Conservation (phyloP, 2,329 filamentous ascomycete genomes). For the Sarocladium strictum region DNA sequence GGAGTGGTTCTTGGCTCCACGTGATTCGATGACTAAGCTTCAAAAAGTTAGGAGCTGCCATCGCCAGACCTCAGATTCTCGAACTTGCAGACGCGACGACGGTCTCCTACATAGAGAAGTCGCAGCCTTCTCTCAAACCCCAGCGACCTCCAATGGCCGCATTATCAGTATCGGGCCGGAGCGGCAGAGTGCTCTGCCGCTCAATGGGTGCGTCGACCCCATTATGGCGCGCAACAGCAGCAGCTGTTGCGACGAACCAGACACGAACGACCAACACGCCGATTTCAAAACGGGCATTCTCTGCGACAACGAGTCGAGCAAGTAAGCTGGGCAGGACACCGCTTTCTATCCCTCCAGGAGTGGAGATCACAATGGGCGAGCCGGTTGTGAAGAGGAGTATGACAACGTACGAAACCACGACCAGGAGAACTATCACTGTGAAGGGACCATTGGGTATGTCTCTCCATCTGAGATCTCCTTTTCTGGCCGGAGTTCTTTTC, state of each 20-base stretch:
- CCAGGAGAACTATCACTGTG: constrained; percentile 65
- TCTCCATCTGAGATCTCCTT: not conserved
- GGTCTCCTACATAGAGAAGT: not conserved
- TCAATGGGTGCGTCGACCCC: constrained; percentile 30
- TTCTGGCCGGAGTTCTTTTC: not conserved
- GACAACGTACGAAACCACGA: constrained; percentile 55
- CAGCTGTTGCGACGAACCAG: not conserved
- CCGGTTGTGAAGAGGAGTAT: constrained; percentile 46
- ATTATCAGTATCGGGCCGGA: constrained; percentile 62
- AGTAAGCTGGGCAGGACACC: constrained; percentile 85
- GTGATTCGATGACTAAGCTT: constrained; percentile 28
- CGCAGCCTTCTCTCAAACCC: constrained; percentile 10
- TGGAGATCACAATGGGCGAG: constrained; percentile 67
- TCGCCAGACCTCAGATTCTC: constrained; percentile 11
- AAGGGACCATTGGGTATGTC: constrained; percentile 71
- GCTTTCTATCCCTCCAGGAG: constrained; percentile 75
- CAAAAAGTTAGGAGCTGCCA: constrained; percentile 23
- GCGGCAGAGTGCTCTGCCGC: constrained; percentile 45
- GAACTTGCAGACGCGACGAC: constrained; percentile 11
- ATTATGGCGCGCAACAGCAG: not conserved
- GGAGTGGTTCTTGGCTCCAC: constrained; percentile 14
- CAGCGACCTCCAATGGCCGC: constrained; percentile 25
- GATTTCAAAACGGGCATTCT: constrained; percentile 48
- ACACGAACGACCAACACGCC: not conserved
- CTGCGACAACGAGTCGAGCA: constrained; percentile 55